phyloP scores from a whole-genome alignment of 106 monocot genomes.

The Gastrodia elata region DNA sequence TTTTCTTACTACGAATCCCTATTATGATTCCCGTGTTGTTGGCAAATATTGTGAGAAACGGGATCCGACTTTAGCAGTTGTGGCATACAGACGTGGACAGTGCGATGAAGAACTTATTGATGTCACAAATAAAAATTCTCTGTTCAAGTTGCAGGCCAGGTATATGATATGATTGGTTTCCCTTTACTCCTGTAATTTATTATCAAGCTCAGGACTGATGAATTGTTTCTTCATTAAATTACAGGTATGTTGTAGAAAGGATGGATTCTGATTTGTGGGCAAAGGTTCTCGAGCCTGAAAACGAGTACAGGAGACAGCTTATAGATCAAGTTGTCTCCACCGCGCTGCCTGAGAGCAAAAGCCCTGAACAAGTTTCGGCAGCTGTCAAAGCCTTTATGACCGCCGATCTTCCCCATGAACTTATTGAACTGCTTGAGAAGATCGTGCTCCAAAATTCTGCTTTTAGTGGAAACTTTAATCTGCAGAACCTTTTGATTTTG shows the following conservation, averaged over 20 bases:
- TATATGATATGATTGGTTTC: constrained; percentile 11
- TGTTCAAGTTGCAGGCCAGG: constrained; percentile 95
- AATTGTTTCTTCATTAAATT: constrained; percentile 9
- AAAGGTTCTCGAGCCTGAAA: constrained; percentile 86
- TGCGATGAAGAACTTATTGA: constrained; percentile 98
- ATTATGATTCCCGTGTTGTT: constrained; percentile 98
- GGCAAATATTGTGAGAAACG: constrained; percentile 98
- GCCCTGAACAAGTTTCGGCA: constrained; percentile 96
- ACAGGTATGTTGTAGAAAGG: constrained; percentile 96
- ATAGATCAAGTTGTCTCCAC: constrained; percentile 96
- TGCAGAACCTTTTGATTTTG: constrained; percentile 89
- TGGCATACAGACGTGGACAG: constrained; percentile 93
- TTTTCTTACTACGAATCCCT: constrained; percentile 93
- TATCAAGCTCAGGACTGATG: neutral
- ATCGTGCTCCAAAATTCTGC: constrained; percentile 95
- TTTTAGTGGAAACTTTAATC: constrained; percentile 94
- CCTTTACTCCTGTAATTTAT: neutral
- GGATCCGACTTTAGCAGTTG: constrained; percentile 94
- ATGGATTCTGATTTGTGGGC: constrained; percentile 96
- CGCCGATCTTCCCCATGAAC: constrained; percentile 96
- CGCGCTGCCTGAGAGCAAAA: constrained; percentile 95
- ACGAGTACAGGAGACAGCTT: constrained; percentile 87
- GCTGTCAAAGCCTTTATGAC: constrained; percentile 99
- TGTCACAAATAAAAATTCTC: constrained; percentile 90
- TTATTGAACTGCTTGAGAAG: constrained; percentile 97